Evolutionary conservation across 345 rosid species (phyloP), one percentile per base, ranked within the genome.

Genomic region (Linum tenue): DNA sequence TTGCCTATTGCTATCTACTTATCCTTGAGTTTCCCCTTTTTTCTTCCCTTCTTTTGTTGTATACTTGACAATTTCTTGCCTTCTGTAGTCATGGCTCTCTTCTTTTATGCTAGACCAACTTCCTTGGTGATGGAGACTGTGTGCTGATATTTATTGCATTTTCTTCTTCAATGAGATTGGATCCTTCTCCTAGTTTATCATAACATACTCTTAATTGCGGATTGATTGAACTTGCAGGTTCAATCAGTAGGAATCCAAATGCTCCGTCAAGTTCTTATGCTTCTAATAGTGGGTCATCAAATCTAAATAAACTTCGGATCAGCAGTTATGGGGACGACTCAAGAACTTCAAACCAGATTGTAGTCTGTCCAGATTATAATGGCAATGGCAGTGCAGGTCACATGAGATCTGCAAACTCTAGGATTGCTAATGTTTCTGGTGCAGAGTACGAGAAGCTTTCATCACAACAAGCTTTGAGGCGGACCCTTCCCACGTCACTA

Each of bases 381-480:
- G 0, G 31, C 31, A 50, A 70, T 78, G 84, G 77, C 60, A 76
- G 59, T 77, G 36, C 55, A 44, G 77, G 59, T 77, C 83, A 66
- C 59, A 64, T 60, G 68, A 64, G 44, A 51, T 71, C 77, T 4
- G 75, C 77, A 64, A 84, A 83, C 75, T 76, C 85, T 2, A 80
- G 74, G 66, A 78, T 81, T 70, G 75, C 85, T 69, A 83, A 73
- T 75, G 83, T 57, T 69, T 69, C 76, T 67, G 80, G 67, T 67
- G 60, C 66, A 58, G 85, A 80, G 62, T 69, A 73, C 74, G 97
- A 84, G 73, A 88, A 75, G 61, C 60, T 76, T 71, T 70, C 88
- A 37, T 85, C 91, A 43, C 87, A 83, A 31, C 85, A 82, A 71
- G 91, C 82, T 73, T 57, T 79, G 43, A 82, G 73, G 76, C 82